phyloP scores from a whole-genome alignment of 2,329 filamentous ascomycete species.

The Drechslerella coelobrocha region DNA sequence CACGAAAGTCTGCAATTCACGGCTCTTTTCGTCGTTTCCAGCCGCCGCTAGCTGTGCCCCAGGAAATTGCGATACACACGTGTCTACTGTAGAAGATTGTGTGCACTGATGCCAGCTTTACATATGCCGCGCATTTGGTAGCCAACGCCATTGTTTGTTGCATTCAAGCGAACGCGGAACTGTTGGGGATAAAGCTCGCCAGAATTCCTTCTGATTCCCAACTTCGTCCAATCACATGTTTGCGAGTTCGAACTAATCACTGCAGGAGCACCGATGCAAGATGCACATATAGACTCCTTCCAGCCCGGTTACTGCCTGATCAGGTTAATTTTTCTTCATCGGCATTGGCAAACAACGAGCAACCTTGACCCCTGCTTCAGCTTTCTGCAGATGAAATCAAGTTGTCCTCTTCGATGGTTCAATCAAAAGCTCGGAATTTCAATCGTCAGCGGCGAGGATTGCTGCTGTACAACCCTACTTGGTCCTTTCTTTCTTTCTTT shows the following conservation, averaged over 20 bases:
- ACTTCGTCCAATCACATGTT: neutral
- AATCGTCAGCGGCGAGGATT: too few species aligned
- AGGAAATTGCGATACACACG: constrained; percentile 2
- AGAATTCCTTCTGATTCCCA: neutral
- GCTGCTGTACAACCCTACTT: too few species aligned
- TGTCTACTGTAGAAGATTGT: neutral
- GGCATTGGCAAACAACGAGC: too few species aligned
- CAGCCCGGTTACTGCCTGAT: too few species aligned
- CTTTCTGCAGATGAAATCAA: too few species aligned
- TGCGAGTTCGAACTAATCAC: neutral
- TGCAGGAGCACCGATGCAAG: too few species aligned
- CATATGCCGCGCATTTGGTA: neutral
- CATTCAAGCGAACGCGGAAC: neutral
- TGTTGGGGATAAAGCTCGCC: neutral
- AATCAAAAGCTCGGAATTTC: too few species aligned
- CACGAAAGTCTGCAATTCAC: neutral
- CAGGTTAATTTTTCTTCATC: too few species aligned
- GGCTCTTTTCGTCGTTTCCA: neutral
- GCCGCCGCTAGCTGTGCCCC: constrained; percentile 9
- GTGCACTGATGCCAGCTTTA: neutral
- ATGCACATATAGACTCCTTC: too few species aligned
- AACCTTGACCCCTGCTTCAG: too few species aligned
- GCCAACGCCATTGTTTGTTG: neutral
- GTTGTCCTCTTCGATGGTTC: too few species aligned
- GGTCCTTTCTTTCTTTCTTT: too few species aligned